These are phyloP conservation scores for Dothistroma septosporum DNA, from an alignment of 2,329 filamentous ascomycete genomes.

Conservation along the genomic window DNA sequence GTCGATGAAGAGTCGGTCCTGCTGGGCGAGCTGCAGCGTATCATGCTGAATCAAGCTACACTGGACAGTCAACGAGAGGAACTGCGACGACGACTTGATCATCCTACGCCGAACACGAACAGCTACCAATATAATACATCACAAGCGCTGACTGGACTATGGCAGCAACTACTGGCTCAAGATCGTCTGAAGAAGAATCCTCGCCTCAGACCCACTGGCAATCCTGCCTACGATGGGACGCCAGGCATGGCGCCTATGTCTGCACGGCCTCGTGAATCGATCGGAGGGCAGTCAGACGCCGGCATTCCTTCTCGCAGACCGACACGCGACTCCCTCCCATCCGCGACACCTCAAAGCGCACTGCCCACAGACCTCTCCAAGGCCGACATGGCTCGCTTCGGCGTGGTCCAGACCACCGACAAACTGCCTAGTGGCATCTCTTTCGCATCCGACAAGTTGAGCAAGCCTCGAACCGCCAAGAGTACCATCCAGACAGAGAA, in stretches of 20 bases:
- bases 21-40: constrained; percentile 84
- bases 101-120: constrained; percentile 62
- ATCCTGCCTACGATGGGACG: constrained; percentile 24
- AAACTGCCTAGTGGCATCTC: constrained; percentile 79
- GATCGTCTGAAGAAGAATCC: constrained; percentile 88
- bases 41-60: constrained; percentile 77
- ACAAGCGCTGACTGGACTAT: constrained; percentile 70
- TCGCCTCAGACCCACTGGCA: constrained; percentile 36
- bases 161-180: constrained; percentile 74
- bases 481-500: constrained; percentile 70
- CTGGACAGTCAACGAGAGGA: constrained; percentile 79
- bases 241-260: constrained; percentile 23
- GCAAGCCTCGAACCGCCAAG: constrained; percentile 73
- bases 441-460: constrained; percentile 80
- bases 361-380: constrained; percentile 56
- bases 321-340: constrained; percentile 40
- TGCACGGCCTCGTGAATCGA: constrained; percentile 43
- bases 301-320: constrained; percentile 15
- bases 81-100: constrained; percentile 78
- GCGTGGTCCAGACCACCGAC: constrained; percentile 69
- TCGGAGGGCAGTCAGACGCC: constrained; percentile 31
- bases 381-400: constrained; percentile 75
- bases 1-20: constrained; percentile 87
- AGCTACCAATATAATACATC: constrained; percentile 67
- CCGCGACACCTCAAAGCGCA: constrained; percentile 40